phyloP scores from a whole-genome alignment of 352 stramenopile genomes.

The Phytophthora tubulina region DNA sequence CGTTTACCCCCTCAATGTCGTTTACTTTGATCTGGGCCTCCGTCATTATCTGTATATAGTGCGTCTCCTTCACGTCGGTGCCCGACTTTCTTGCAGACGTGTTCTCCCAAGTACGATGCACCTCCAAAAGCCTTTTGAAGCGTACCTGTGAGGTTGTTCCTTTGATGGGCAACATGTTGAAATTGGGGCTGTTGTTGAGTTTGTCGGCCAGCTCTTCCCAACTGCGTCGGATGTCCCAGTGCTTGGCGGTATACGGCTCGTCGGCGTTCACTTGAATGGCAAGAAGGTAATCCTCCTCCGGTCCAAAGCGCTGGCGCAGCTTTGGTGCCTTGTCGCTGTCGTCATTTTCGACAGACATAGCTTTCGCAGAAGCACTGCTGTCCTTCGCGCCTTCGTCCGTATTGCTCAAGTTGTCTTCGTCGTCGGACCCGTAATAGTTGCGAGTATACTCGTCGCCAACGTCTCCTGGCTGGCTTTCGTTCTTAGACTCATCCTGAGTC shows the following conservation, averaged over 20 bases:
- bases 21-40: no score
- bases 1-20: no score
- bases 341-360: not conserved
- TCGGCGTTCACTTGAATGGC: conserved; percentile 22
- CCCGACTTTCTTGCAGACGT: conserved; percentile 8
- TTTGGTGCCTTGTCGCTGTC: not conserved
- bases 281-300: conserved; percentile 16
- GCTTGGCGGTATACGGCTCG: not conserved
- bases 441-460: no score
- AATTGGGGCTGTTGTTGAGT: conserved; percentile 10
- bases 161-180: conserved; percentile 16
- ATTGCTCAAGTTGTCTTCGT: no score
- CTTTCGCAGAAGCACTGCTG: not conserved
- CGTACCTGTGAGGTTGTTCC: conserved; percentile 1
- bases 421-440: no score
- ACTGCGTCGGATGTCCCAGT: conserved; percentile 13
- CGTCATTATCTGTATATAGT: no score
- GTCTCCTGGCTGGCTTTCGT: no score
- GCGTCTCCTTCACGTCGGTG: no score
- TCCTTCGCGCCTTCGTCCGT: not conserved
- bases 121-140: conserved; percentile 10
- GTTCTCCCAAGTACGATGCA: conserved; percentile 10
- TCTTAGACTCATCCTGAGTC: no score
- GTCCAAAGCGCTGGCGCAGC: conserved; percentile 15
- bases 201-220: conserved; percentile 6